phyloP scores from a whole-genome alignment of 2,329 filamentous ascomycete genomes.

The Aureobasidium musti region DNA sequence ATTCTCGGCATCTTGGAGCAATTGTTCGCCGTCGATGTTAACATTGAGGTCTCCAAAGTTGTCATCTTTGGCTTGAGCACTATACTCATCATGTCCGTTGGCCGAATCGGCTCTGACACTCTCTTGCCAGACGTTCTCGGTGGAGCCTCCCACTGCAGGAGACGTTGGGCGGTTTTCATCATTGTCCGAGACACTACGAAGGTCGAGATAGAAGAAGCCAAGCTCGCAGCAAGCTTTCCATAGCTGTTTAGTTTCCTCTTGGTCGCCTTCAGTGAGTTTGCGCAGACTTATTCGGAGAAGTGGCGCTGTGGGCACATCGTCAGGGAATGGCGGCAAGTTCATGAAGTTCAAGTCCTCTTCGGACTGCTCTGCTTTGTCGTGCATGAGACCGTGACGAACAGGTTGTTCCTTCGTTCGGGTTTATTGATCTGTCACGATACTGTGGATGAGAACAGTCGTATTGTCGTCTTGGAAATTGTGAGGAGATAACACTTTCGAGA shows the following conservation, averaged over 20 bases:
- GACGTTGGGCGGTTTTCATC: neutral
- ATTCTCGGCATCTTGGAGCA: conserved; percentile 49
- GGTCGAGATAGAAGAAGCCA: conserved; percentile 61
- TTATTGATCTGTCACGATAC: too few species aligned
- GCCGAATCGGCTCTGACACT: neutral
- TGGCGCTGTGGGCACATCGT: conserved; percentile 45
- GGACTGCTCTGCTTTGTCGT: neutral
- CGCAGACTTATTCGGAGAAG: conserved; percentile 45
- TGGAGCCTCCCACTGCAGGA: conserved; percentile 14
- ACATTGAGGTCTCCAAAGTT: neutral
- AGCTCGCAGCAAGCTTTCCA: conserved; percentile 49
- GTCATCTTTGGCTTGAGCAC: neutral
- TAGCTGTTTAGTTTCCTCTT: conserved; percentile 42
- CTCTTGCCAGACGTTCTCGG: conserved; percentile 12
- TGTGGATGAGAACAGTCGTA: neutral
- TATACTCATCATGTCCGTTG: neutral
- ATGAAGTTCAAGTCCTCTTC: conserved; percentile 34
- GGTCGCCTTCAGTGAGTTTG: conserved; percentile 41
- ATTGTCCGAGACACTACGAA: conserved; percentile 38
- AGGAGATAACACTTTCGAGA: neutral
- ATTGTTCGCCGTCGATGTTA: conserved; percentile 41
- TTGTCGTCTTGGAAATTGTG: neutral
- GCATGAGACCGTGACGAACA: neutral
- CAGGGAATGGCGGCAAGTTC: conserved; percentile 47
- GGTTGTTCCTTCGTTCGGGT: too few species aligned